Conservation (phyloP, 306 rosid genomes). For the Cucumis cinereus region DNA sequence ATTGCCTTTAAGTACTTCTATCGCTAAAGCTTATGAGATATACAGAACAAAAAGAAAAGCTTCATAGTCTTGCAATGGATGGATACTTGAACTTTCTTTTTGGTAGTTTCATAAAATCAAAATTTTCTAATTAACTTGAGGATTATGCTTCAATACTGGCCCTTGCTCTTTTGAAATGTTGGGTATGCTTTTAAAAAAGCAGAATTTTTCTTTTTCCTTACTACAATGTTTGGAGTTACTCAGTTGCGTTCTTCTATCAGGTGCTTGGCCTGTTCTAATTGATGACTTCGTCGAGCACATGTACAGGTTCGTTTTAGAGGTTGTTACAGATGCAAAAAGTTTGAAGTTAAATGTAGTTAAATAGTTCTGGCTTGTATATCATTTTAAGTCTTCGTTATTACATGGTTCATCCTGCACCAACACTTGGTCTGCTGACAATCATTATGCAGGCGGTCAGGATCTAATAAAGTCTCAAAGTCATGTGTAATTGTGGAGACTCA, state of each 20-base stretch:
- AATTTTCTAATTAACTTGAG: not conserved
- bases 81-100: not conserved
- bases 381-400: not conserved
- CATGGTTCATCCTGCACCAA: not conserved
- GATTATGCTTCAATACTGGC: not conserved
- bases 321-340: not conserved
- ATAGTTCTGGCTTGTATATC: not conserved
- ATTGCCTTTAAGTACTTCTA: not conserved
- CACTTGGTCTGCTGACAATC: not conserved
- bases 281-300: slow-evolving; percentile 93
- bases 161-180: not conserved
- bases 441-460: slow-evolving; percentile 44
- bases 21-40: not conserved
- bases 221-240: not conserved
- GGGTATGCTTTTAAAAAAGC: not conserved
- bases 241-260: slow-evolving; percentile 28
- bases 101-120: not conserved
- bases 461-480: slow-evolving; percentile 24
- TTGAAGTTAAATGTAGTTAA: not conserved
- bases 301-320: slow-evolving; percentile 65
- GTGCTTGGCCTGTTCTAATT: slow-evolving; percentile 96
- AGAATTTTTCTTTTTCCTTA: not conserved
- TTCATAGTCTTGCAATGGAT: not conserved
- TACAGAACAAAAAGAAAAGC: not conserved
- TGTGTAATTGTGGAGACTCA: slow-evolving; percentile 54